phyloP scores from a whole-genome alignment of 495 filamentous ascomycete species.

The Tuber magnatum region DNA sequence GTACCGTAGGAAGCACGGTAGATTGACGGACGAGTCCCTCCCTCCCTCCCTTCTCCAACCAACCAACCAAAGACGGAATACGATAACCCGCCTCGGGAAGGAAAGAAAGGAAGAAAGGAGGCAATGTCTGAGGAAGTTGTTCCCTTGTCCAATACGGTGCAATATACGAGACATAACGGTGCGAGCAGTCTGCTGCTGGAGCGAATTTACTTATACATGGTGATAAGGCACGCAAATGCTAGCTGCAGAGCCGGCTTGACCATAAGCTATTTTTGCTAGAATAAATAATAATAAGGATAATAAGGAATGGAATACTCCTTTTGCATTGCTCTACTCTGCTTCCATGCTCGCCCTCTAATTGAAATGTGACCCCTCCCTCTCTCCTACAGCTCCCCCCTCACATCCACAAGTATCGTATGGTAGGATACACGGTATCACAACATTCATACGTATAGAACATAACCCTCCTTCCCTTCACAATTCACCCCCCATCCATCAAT shows the following conservation, averaged over 20 bases:
- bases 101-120: background rate
- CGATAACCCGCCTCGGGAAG: background rate
- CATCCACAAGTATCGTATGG: background rate
- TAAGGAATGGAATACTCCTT: background rate
- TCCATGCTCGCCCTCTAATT: background rate
- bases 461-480: conserved; percentile 1
- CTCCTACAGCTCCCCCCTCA: background rate
- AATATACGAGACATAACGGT: background rate
- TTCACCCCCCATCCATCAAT: background rate
- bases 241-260: background rate
- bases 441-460: background rate
- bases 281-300: background rate
- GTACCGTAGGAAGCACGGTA: too few relatives aligned
- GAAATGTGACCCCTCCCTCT: background rate
- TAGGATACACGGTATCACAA: background rate
- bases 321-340: background rate
- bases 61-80: background rate
- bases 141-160: background rate
- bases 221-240: background rate
- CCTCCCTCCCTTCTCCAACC: background rate
- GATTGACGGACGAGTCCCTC: background rate
- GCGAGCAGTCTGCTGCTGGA: background rate
- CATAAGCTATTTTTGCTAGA: background rate
- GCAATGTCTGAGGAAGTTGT: background rate
- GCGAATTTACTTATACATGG: background rate